A percentile compares a stretch with the other conserved stretches of the same genome.
Evolutionary conservation across 192 early-diverging fungal species (phyloP).

Genomic region (Allomyces arbusculus): DNA sequence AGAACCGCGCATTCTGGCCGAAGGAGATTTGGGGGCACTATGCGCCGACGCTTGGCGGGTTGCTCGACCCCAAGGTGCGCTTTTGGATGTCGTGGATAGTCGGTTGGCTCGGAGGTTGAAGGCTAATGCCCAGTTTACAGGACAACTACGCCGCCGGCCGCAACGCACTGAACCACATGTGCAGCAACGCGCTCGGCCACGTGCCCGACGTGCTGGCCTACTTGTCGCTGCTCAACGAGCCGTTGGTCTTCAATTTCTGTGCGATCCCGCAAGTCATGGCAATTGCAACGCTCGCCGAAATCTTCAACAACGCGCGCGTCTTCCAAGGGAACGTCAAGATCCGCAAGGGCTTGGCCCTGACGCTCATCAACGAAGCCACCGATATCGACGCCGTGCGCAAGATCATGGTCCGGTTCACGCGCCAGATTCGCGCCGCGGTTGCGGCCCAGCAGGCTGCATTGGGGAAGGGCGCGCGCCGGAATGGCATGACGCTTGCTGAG

Average conservation of each 20-base stretch:
- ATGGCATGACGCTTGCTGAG: no score
- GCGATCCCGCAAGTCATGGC: slow-evolving; percentile 99
- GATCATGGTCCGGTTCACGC: slow-evolving; percentile 42
- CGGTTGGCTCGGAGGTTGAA: no score
- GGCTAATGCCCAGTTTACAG: neutral
- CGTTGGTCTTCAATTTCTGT: slow-evolving; percentile 74
- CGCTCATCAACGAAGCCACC: slow-evolving; percentile 37
- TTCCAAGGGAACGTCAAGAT: slow-evolving; percentile 78
- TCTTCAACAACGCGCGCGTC: slow-evolving; percentile 68
- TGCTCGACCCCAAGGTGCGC: slow-evolving; percentile 27
- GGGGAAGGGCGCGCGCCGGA: no score
- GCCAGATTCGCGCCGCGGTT: slow-evolving; percentile 38
- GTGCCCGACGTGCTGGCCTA: slow-evolving; percentile 78
- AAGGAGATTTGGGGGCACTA: slow-evolving; percentile 80
- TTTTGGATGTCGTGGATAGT: no score
- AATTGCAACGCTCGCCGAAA: slow-evolving; percentile 66
- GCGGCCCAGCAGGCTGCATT: slow-evolving; percentile 8
- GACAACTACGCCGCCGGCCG: neutral
- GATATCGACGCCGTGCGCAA: slow-evolving; percentile 33
- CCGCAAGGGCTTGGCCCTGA: slow-evolving; percentile 63
- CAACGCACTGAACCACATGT: slow-evolving; percentile 57
- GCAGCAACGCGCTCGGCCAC: slow-evolving; percentile 60
- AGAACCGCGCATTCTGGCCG: slow-evolving; percentile 91
- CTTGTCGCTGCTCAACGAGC: slow-evolving; percentile 51
- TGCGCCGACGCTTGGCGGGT: slow-evolving; percentile 40